phyloP scores from a whole-genome alignment of 495 filamentous ascomycete genomes.

The Daldinia vernicosa region DNA sequence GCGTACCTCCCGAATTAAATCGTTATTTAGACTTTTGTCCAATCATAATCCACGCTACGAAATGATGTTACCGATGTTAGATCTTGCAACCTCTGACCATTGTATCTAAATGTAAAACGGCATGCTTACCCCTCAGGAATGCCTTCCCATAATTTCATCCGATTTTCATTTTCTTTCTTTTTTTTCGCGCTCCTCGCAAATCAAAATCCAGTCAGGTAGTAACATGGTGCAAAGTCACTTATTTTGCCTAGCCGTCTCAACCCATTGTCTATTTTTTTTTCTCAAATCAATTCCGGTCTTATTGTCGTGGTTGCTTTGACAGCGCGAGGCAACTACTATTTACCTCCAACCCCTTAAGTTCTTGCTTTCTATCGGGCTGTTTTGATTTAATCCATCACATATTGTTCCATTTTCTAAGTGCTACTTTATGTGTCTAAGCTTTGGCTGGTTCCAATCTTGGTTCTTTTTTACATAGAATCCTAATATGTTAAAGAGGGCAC shows the following conservation, averaged over 20 bases:
- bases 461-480: neutral
- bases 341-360: neutral
- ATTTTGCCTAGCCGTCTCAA: neutral
- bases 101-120: neutral
- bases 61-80: neutral
- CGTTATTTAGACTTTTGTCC: neutral
- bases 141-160: neutral
- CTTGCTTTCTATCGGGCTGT: neutral
- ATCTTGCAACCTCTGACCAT: neutral
- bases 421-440: neutral
- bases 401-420: neutral
- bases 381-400: neutral
- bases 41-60: neutral
- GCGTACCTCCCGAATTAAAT: neutral
- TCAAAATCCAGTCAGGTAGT: neutral
- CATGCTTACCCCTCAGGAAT: neutral
- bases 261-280: neutral
- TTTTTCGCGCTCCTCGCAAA: neutral
- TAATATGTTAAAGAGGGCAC: neutral
- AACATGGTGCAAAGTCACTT: neutral
- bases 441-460: neutral
- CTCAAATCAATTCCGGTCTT: neutral
- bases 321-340: neutral
- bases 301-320: neutral
- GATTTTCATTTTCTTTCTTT: neutral